phyloP scores from a whole-genome alignment of 495 filamentous ascomycete species.

The Rostrohypoxylon terebratum region DNA sequence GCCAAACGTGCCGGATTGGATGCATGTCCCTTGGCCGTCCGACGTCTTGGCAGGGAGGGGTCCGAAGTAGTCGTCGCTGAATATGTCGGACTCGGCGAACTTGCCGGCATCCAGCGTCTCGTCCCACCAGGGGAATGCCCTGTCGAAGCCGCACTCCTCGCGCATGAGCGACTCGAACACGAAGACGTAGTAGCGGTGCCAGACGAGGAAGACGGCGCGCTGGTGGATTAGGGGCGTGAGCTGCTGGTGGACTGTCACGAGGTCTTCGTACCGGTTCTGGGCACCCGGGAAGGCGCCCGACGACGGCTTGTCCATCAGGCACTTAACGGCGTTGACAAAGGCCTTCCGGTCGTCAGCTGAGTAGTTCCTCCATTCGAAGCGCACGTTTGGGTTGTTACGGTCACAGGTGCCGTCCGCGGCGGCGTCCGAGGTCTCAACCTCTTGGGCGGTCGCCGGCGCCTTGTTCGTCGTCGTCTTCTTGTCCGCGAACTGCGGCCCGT shows the following conservation, averaged over 20 bases:
- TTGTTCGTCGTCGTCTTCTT: constrained; percentile 13
- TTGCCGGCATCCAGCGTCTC: constrained; percentile 55
- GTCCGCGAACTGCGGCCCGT: constrained; percentile 27
- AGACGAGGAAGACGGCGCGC: constrained; percentile 54
- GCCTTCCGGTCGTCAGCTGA: constrained; percentile 41
- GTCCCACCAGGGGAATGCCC: constrained; percentile 58
- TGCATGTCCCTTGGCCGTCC: constrained; percentile 51
- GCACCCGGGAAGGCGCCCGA: constrained; percentile 45
- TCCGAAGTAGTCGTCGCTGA: constrained; percentile 48
- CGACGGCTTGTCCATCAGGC: constrained; percentile 52
- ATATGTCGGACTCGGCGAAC: constrained; percentile 51
- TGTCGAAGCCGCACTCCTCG: constrained; percentile 53
- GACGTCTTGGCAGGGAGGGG: constrained; percentile 49
- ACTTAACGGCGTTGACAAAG: constrained; percentile 53
- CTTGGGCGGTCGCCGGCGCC: constrained; percentile 15
- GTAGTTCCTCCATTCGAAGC: constrained; percentile 52
- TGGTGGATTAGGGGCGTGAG: constrained; percentile 54
- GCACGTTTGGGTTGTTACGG: constrained; percentile 45
- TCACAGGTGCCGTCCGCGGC: constrained; percentile 40
- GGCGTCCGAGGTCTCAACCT: constrained; percentile 4
- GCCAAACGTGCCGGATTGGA: constrained; percentile 50
- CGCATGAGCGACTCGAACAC: constrained; percentile 55
- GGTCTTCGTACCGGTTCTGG: constrained; percentile 53
- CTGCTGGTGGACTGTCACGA: constrained; percentile 56
- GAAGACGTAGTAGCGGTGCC: constrained; percentile 56